phyloP scores from a whole-genome alignment of 202 grass and related monocot species.

The Elaeis oleifera region DNA sequence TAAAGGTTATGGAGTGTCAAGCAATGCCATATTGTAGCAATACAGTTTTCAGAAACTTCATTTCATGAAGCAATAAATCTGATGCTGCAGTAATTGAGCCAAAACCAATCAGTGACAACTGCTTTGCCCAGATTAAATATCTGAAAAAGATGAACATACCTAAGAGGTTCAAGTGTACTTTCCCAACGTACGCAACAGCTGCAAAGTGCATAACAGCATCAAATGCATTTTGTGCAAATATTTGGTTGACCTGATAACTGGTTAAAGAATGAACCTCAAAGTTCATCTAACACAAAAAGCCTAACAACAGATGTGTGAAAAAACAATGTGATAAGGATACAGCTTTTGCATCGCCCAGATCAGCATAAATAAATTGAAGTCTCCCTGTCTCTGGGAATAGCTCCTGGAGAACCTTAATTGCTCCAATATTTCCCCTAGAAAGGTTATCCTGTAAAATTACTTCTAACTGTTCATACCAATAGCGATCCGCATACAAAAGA shows the following conservation, averaged over 20 bases:
- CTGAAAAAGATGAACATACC: constrained; percentile 35
- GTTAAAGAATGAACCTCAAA: constrained; percentile 33
- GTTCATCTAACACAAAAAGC: neutral
- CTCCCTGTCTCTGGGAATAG: constrained; percentile 77
- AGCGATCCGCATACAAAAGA: neutral
- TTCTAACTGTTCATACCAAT: neutral
- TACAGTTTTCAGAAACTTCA: no score
- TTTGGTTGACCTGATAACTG: constrained; percentile 59
- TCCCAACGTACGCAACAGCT: constrained; percentile 98
- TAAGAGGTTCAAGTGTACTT: constrained; percentile 94
- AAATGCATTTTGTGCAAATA: constrained; percentile 93
- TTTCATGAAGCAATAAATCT: no score
- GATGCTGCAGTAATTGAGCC: no score
- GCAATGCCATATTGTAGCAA: no score
- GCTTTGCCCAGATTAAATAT: neutral
- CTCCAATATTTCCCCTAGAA: constrained; percentile 91
- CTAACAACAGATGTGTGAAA: neutral
- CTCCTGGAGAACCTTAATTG: constrained; percentile 69
- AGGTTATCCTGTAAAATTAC: constrained; percentile 71
- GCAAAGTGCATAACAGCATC: constrained; percentile 99
- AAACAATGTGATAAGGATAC: constrained; percentile 46
- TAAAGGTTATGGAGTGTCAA: no score
- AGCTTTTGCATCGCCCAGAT: constrained; percentile 76
- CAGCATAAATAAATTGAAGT: constrained; percentile 92
- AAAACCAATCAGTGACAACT: no score